Evolutionary conservation across 208 protist genomes (phyloP), one percentile per base, ranked within the genome.

Genomic region (Histomonas meleagridis): DNA sequence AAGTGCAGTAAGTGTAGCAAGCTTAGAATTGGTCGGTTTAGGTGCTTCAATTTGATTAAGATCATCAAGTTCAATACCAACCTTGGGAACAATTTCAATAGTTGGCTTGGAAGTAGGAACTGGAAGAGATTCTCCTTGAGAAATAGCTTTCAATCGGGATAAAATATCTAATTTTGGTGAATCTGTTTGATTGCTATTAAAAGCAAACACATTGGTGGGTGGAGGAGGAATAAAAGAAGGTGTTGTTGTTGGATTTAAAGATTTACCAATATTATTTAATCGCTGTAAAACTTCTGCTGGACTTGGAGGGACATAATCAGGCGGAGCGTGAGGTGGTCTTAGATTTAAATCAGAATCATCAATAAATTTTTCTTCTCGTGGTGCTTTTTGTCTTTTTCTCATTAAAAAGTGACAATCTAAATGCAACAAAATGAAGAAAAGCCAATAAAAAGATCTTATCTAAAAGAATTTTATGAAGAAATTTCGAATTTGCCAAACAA

Each of bases 391-490:
- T n/a, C n/a, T n/a, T n/a, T n/a, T n/a, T n/a, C n/a, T n/a, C n/a
- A n/a, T n/a, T n/a, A n/a, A n/a, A n/a, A n/a, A n/a, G n/a, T n/a
- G n/a, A n/a, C n/a, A n/a, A n/a, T n/a, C n/a, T n/a, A n/a, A n/a
- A n/a, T n/a, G n/a, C 60, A 65, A 65, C 53, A 21, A 57, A 18
- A 57, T 57, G 16, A 65, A 65, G 23, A 65, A 12, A 3, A 65
- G 23, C 23, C 60, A 65, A 28, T 26, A 65, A 65, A n/a, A 28
- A 65, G 23, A 65, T 10, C 60, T 5, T 65, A 65, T 65, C n/a
- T 86, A 57, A 86, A 86, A 32, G 76, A 86, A 7, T 86, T 86
- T 38, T 0, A 55, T 51, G 18, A 86, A n/a, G n/a, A 86, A 86
- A 55, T 86, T 38, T 0, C 40, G 0, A 51, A 43, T 1, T 28